Evolutionary conservation across 768 basidiomycete species (phyloP), one percentile per base, ranked within the genome.

Genomic region (Pleurotus platypus): DNA sequence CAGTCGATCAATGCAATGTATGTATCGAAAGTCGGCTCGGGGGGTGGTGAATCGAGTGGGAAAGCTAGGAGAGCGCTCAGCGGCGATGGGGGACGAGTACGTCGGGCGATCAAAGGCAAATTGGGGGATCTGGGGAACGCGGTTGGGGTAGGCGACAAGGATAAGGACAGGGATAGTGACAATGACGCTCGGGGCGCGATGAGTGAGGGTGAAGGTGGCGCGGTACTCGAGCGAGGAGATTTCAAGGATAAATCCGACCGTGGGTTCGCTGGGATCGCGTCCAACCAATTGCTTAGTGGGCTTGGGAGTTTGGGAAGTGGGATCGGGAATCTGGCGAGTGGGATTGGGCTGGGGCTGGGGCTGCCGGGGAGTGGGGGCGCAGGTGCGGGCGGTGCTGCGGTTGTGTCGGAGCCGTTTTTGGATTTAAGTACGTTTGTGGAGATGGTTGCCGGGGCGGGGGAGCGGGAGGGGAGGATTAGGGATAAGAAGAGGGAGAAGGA

Each of bases 21-120:
- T 54, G 38, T 39, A 16, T n/a, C 38, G 16, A 54, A 54, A n/a
- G 38, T 54, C 20, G 51, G 51, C 2, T n/a, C 51, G 16, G 38
- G 51, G 12, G 51, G 51, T 18, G 51, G 46, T 1, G 16, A 50
- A 1, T 16, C 11, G 16, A 24, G 18, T 42, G 39, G 16, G 11
- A 54, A 42, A 26, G 51, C 35, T 24, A 54, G 22, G 27, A 39
- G 51, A 13, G 51, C 51, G 5, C 43, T 46, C 16, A 47, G 55
- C 24, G 55, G 55, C 9, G 55, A 56, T 46, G 30, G 55, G n/a
- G 55, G 85, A 54, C 83, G 81, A 56, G 83, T 87, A 13, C 81
- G 86, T 47, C 79, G 84, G 13, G 84, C 80, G 42, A 73, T 89
- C 39, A 75, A 85, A 60, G 81, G 75, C 58, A 86, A 82, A 62